Evolutionary conservation across 768 basidiomycete species (phyloP), one percentile per base, ranked within the genome.

Genomic region (Hygrocybe punicea): DNA sequence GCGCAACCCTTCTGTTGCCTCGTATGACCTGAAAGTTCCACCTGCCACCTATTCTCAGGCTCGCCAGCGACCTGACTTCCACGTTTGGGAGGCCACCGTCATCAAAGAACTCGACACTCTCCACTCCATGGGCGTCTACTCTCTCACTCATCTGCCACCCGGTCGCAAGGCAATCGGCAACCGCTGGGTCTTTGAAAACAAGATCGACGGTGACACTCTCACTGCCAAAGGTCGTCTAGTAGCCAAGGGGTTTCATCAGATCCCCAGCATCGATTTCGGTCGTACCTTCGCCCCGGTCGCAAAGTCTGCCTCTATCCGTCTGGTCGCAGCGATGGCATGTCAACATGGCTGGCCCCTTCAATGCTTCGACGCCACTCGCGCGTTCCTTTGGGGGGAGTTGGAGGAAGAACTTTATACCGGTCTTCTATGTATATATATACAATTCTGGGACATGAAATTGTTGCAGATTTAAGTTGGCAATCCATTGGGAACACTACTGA

Each of bases 181-280:
- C 8, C 53, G 57, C 6, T 77, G 76, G 76, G 73, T 74, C 1
- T 76, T 66, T 55, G 64, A 61, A 1, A 60, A 69, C 50, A 83
- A 83, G 63, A 55, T 66, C 1, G 57, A 73, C 34, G 78, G 76
- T 4, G 58, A 60, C 0, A 69, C 78, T 16, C 59, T 62, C 0
- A 67, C 57, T 39, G 63, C 67, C 39, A 74, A 70, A 55, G 71
- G 69, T 29, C 8, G 29, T 29, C 29, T 29, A 8, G 29, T 29
- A 4, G 29, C 29, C 29, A 29, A 29, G 29, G 69, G 69, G 2
- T 67, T 61, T 42, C 57, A 50, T 6, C 72, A 74, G 25, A 53
- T 60, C 0, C 67, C 68, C 0, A 73, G 72, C 13, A 34, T 64
- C 3, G 71, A 77, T 29, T 29, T 29, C 8, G 29, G 29, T 8